Evolutionary conservation across 148 eudicot species (phyloP), one percentile per base, ranked within the genome.

Genomic region (Gaultheria prostrata): DNA sequence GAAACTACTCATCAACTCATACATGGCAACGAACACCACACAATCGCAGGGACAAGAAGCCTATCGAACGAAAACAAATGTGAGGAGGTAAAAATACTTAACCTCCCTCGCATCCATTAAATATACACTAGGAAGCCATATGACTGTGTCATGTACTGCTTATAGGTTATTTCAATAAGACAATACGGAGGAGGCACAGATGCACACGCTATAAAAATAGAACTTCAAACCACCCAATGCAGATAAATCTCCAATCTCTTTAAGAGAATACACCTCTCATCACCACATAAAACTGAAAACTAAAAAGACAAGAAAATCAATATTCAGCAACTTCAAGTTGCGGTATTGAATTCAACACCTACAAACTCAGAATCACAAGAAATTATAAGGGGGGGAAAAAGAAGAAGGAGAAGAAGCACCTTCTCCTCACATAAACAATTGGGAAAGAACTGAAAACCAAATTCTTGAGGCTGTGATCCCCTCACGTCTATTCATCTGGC

Each of bases 401-500:
- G 3, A 39, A 39, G 4, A 39, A 39, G 43, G 4, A 35, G 39
- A 35, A 71, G 69, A 79, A 85, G 67, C 92, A 85, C 75, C 83
- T 73, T 35, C 85, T 84, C 90, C 86, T 33, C 20, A 56, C 35
- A 82, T 86, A 88, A 87, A 88, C 91, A 75, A 83, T 75, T 80
- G 73, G 46, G 32, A 85, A 90, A 91, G 90, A 88, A 85, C 87
- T 26, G 82, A 56, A 43, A 85, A 46, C 77, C 83, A 82, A 76
- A 65, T 70, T 85, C n/a, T 80, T 76, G 78, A 56, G 82, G 83
- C 76, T 82, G 33, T 57, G 20, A n/a, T n/a, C 43, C 26, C 82
- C 80, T 89, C 85, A 89, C 87, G 88, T 82, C 80, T 90, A 84
- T 85, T 88, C 90, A 0, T 84, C 93, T 18, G 85, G 80, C 80